A percentile compares a stretch with the other conserved stretches of the same genome.
These are phyloP conservation scores for Spathaspora sp. DNA, from an alignment of 805 yeast species.

Conservation along the genomic window DNA sequence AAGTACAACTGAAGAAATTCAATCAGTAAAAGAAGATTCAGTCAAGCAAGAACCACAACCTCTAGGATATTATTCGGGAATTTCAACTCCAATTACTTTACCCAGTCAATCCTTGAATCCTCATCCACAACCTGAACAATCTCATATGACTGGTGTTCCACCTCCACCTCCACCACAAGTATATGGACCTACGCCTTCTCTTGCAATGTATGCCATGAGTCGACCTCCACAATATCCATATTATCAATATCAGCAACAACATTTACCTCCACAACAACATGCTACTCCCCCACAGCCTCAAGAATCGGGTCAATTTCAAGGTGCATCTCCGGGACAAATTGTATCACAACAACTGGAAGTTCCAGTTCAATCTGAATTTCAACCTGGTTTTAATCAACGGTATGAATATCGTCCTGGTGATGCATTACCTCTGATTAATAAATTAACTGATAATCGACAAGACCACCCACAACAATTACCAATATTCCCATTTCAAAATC, in stretches of 20 bases:
- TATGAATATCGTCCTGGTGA: background rate
- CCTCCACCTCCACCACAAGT: background rate
- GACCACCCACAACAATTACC: background rate
- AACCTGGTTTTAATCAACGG: background rate
- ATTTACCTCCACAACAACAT: background rate
- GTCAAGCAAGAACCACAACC: background rate
- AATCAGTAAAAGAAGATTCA: background rate
- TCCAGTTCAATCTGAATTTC: slow-evolving; percentile 4
- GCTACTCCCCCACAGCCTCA: background rate
- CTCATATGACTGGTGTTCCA: slow-evolving; percentile 1
- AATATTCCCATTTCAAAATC: slow-evolving; percentile 5
- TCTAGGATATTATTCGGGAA: background rate
- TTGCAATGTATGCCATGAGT: slow-evolving; percentile 1
- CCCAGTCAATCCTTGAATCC: background rate
- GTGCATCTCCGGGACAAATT: no score
- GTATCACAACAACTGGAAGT: background rate
- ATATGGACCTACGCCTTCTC: background rate
- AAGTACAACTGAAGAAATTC: background rate
- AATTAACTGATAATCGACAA: background rate
- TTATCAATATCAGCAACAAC: slow-evolving; percentile 1
- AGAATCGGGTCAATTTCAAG: no score
- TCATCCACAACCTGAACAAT: slow-evolving; percentile 1
- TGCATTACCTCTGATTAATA: background rate
- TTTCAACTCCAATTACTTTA: background rate
- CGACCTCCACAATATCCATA: background rate